A percentile compares a stretch with the other conserved stretches of the same genome.
Evolutionary conservation across 306 rosid genomes (phyloP).

Genomic region (Senna tora): DNA sequence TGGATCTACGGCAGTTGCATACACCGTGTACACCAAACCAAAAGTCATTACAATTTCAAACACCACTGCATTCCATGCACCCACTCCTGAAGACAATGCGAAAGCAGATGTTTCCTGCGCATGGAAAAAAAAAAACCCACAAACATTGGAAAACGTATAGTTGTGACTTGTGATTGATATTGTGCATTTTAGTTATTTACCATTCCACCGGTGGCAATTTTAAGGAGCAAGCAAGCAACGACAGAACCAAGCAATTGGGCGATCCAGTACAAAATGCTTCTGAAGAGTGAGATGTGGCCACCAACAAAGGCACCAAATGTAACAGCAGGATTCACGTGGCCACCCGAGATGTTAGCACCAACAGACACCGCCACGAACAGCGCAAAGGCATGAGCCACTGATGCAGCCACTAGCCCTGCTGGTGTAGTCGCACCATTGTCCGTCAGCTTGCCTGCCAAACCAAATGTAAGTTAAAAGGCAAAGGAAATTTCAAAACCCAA

Average conservation of each 20-base stretch:
- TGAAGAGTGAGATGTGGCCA: constrained; percentile 67
- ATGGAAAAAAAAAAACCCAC: background rate
- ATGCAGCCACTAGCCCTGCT: constrained; percentile 69
- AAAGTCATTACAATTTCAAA: constrained; percentile 85
- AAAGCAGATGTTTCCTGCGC: constrained; percentile 77
- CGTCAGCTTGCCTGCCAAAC: constrained; percentile 63
- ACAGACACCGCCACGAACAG: constrained; percentile 77
- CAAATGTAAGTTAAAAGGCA: no score
- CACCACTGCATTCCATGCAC: constrained; percentile 68
- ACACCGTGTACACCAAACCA: constrained; percentile 78
- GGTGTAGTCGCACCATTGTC: constrained; percentile 65
- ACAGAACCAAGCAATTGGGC: constrained; percentile 86
- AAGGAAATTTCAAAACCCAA: no score
- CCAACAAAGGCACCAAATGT: constrained; percentile 82
- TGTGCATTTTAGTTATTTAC: constrained; percentile 34
- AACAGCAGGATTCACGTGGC: constrained; percentile 83
- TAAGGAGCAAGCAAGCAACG: constrained; percentile 78
- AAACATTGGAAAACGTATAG: background rate
- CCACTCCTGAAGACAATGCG: constrained; percentile 61
- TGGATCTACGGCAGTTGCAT: constrained; percentile 76
- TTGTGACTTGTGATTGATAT: no score
- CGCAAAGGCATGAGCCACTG: constrained; percentile 70
- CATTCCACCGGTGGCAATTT: constrained; percentile 70
- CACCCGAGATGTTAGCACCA: constrained; percentile 80
- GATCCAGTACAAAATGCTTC: constrained; percentile 71